These are phyloP conservation scores for Fusarium sp. DNA, from an alignment of 2,329 filamentous ascomycete species.

Conservation along the genomic window DNA sequence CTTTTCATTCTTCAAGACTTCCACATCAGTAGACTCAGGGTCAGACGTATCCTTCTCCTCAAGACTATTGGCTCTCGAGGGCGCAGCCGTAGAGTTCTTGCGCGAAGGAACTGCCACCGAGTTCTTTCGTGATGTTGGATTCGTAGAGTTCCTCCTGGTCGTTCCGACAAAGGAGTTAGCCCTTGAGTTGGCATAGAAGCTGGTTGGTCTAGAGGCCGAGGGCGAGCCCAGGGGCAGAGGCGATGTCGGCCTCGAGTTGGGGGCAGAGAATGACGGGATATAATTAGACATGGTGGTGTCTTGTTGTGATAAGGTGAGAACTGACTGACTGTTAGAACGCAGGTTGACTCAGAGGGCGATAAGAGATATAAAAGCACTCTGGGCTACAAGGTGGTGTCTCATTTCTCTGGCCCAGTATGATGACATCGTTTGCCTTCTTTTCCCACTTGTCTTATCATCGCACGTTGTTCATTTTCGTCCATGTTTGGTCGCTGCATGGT, in stretches of 20 bases:
- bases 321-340: constrained; percentile 6
- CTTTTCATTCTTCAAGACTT: constrained; percentile 35
- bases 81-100: constrained; percentile 19
- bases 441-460: constrained; percentile 25
- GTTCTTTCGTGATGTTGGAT: constrained; percentile 21
- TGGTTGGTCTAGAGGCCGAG: constrained; percentile 40
- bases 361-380: constrained; percentile 26
- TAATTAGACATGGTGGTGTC: constrained; percentile 39
- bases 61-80: constrained; percentile 18
- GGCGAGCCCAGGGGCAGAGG: constrained; percentile 38
- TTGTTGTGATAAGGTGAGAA: constrained; percentile 11
- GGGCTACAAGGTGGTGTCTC: constrained; percentile 1
- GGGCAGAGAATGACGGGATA: constrained; percentile 43
- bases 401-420: constrained; percentile 24
- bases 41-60: constrained; percentile 29
- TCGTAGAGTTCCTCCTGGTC: constrained; percentile 23
- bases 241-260: constrained; percentile 40
- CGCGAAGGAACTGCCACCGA: constrained; percentile 28
- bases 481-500: constrained; percentile 25
- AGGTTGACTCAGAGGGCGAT: constrained; percentile 19
- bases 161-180: constrained; percentile 38
- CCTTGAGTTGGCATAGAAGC: constrained; percentile 41
- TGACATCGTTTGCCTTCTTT: constrained; percentile 31
- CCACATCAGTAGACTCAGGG: constrained; percentile 35
- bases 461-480: constrained; percentile 20